Evolutionary conservation across 176 grass and related monocot species (phyloP), one percentile per base, ranked within the genome.

Genomic region (Aegilops speltoides): DNA sequence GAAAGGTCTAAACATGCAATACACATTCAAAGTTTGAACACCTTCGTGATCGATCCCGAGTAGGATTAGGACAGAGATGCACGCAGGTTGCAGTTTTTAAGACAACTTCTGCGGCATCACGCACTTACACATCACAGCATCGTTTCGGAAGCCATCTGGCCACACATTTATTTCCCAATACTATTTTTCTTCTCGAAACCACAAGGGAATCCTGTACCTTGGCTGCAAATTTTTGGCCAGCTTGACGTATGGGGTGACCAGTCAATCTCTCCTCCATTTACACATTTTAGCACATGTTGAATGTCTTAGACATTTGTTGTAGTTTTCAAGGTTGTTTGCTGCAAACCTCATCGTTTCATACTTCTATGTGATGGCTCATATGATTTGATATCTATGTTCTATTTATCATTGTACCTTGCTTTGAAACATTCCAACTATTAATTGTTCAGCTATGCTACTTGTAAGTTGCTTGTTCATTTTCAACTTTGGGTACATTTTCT

Each of bases 21-120:
- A 1, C 66, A 22, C 41, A 19, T 54, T 59, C 56, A 59, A 22
- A 22, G 70, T 50, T 50, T 38, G 56, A 66, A 31, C 28, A 67
- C 26, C 52, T 79, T 25, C 31, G 40, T 64, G 23, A 41, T 85
- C 70, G 11, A 45, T 7, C 11, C 41, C 7, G 26, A 17, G 14
- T 73, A 76, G 73, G 14, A 86, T 77, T 81, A 33, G 63, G 85
- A 15, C 40, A 80, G 72, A 56, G 40, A 84, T 91, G 81, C 79
- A 64, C 78, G 79, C 45, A 76, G 60, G 77, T 87, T 93, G 90
- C 84, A 87, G 32, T 89, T 91, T 94, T 94, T 83, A 85, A 79
- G 77, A 82, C 73, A 75, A 81, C 79, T 17, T 80, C 79, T 76
- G 87, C 86, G 38, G 73, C 85, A 82, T 87, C 68, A 68, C 33